A percentile compares a stretch with the other conserved stretches of the same genome.
Evolutionary conservation across 768 basidiomycete species (phyloP).

Genomic region (Kwoniella pini): DNA sequence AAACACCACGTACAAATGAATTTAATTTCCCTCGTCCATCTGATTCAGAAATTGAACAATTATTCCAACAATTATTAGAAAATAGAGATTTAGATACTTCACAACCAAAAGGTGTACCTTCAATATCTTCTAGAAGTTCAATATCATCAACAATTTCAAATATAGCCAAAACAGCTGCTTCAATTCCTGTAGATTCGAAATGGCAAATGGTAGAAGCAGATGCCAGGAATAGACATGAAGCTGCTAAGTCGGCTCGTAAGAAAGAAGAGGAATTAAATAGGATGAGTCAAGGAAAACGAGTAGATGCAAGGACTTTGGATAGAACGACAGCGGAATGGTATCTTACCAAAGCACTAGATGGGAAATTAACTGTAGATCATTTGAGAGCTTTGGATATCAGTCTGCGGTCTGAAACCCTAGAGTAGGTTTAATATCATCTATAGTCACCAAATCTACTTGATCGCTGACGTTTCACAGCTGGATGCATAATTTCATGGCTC

Average conservation of each 20-base stretch:
- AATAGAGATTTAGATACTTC: constrained; percentile 63
- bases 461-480: constrained; percentile 21
- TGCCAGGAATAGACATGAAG: constrained; percentile 73
- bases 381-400: constrained; percentile 68
- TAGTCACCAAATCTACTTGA: constrained; percentile 3
- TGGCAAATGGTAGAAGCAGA: constrained; percentile 87
- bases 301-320: constrained; percentile 56
- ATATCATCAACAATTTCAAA: constrained; percentile 22
- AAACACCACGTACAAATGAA: constrained; percentile 47
- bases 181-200: constrained; percentile 74
- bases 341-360: constrained; percentile 83
- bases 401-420: constrained; percentile 79
- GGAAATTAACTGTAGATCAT: constrained; percentile 77
- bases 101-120: constrained; percentile 13
- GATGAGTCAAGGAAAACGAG: constrained; percentile 43
- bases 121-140: constrained; percentile 32
- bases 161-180: constrained; percentile 38
- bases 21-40: constrained; percentile 78
- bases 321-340: constrained; percentile 86
- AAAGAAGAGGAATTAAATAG: constrained; percentile 62
- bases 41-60: constrained; percentile 72
- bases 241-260: constrained; percentile 55
- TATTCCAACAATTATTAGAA: constrained; percentile 76
- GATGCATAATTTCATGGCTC: constrained; percentile 39
- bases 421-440: constrained; percentile 59